phyloP scores from a whole-genome alignment of 1,284 basidiomycete genomes.

The Boletus semigastroideus region DNA sequence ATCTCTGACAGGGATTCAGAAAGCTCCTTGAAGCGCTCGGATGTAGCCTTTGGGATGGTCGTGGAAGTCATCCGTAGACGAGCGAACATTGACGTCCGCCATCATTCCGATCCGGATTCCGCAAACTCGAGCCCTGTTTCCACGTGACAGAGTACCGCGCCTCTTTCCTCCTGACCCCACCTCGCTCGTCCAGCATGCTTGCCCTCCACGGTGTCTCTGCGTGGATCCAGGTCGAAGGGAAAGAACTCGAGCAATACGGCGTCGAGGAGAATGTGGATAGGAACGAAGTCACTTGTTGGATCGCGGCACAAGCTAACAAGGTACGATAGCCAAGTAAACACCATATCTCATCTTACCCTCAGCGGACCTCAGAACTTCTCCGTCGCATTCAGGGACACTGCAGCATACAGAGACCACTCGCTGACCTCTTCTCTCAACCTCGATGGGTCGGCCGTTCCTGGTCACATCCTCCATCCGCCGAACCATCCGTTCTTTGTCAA shows the following conservation, averaged over 20 bases:
- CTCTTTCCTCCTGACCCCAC: not conserved
- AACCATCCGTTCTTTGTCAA: not conserved
- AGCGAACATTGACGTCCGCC: not conserved
- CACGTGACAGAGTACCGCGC: slow-evolving; percentile 11
- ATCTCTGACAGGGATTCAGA: slow-evolving; percentile 51
- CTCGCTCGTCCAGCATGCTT: slow-evolving; percentile 19
- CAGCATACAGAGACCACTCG: slow-evolving; percentile 5
- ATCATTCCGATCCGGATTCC: too few species aligned
- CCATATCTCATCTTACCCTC: slow-evolving; percentile 6
- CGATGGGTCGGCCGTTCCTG: slow-evolving; percentile 16
- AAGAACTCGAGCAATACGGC: slow-evolving; percentile 29
- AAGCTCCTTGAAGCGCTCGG: slow-evolving; percentile 48
- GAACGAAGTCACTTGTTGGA: slow-evolving; percentile 37
- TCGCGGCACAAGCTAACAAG: slow-evolving; percentile 38
- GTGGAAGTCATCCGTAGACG: slow-evolving; percentile 20
- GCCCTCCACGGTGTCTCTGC: slow-evolving; percentile 29
- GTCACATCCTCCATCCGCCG: slow-evolving; percentile 4
- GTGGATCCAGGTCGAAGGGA: slow-evolving; percentile 35
- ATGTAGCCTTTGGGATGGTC: slow-evolving; percentile 8
- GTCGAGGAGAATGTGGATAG: slow-evolving; percentile 27
- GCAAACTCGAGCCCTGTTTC: not conserved
- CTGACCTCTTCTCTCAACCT: slow-evolving; percentile 16
- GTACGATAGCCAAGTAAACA: slow-evolving; percentile 18
- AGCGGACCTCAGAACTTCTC: slow-evolving; percentile 11
- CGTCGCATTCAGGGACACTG: slow-evolving; percentile 20